Percentiles rank a stretch among this genome's conserved stretches.
These are phyloP conservation scores for Yarrowia sp. DNA, from an alignment of 805 yeast species.

Conservation along the genomic window DNA sequence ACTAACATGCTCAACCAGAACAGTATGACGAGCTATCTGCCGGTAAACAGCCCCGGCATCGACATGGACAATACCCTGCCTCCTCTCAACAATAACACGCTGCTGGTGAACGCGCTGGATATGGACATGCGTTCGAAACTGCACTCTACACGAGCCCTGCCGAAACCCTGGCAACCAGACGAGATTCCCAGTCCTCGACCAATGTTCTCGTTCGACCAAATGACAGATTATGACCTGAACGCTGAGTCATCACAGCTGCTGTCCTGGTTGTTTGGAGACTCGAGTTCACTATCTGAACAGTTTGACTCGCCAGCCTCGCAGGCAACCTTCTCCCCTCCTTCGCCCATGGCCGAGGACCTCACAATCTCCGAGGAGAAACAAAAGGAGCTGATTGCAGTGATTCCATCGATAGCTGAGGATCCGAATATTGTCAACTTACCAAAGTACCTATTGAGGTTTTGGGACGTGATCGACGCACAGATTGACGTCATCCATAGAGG, in stretches of 20 bases:
- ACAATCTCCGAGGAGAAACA: slow-evolving; percentile 49
- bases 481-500: slow-evolving; percentile 66
- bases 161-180: slow-evolving; percentile 32
- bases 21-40: background rate
- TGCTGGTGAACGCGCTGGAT: slow-evolving; percentile 28
- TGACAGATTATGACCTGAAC: slow-evolving; percentile 20
- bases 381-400: slow-evolving; percentile 44
- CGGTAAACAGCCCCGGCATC: slow-evolving; percentile 8
- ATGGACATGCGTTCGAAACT: slow-evolving; percentile 30
- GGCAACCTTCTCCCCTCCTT: slow-evolving; percentile 52
- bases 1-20: background rate
- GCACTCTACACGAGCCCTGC: slow-evolving; percentile 7
- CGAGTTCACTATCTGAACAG: slow-evolving; percentile 46
- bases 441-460: slow-evolving; percentile 53
- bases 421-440: slow-evolving; percentile 40
- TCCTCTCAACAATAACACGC: slow-evolving; percentile 26
- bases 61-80: slow-evolving; percentile 29
- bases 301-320: slow-evolving; percentile 54
- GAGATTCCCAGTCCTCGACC: slow-evolving; percentile 20
- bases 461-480: slow-evolving; percentile 67
- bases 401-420: slow-evolving; percentile 46
- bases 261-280: slow-evolving; percentile 52
- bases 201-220: slow-evolving; percentile 13
- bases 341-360: slow-evolving; percentile 50
- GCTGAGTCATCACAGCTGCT: slow-evolving; percentile 46